phyloP scores from a whole-genome alignment of 108 stramenopile species.

The Pseudonitzschia multiseries region DNA sequence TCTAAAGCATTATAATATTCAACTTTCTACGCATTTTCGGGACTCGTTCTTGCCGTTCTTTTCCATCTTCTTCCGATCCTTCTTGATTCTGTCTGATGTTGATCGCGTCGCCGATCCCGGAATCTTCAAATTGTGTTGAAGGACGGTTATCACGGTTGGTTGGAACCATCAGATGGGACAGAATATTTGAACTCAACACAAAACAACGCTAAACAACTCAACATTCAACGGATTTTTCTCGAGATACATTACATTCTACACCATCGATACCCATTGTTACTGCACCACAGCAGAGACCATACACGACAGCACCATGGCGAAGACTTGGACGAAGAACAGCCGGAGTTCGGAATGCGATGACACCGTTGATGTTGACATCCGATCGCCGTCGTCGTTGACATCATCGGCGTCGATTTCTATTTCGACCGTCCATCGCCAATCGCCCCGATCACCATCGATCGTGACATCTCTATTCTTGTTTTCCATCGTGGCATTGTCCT shows the following conservation, averaged over 20 bases:
- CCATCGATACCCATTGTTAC: neutral
- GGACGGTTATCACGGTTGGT: neutral
- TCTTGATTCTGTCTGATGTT: neutral
- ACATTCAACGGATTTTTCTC: neutral
- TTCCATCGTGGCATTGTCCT: neutral
- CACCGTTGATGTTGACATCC: constrained; percentile 1
- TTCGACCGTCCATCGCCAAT: neutral
- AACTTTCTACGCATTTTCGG: constrained; percentile 7
- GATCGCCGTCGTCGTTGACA: constrained; percentile 2
- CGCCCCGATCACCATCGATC: neutral
- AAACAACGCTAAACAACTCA: neutral
- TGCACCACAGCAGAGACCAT: neutral
- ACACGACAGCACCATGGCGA: neutral
- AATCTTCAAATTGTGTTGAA: neutral
- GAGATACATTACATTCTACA: neutral
- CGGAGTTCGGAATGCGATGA: constrained; percentile 6
- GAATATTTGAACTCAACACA: neutral
- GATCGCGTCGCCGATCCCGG: neutral
- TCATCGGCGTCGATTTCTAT: neutral
- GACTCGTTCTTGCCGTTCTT: neutral
- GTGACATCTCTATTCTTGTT: neutral
- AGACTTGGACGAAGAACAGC: neutral
- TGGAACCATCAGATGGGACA: too few species aligned
- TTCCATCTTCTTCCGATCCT: constrained; percentile 8
- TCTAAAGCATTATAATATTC: neutral